phyloP scores from a whole-genome alignment of 2,329 filamentous ascomycete species.

The Verticillium dahliae region DNA sequence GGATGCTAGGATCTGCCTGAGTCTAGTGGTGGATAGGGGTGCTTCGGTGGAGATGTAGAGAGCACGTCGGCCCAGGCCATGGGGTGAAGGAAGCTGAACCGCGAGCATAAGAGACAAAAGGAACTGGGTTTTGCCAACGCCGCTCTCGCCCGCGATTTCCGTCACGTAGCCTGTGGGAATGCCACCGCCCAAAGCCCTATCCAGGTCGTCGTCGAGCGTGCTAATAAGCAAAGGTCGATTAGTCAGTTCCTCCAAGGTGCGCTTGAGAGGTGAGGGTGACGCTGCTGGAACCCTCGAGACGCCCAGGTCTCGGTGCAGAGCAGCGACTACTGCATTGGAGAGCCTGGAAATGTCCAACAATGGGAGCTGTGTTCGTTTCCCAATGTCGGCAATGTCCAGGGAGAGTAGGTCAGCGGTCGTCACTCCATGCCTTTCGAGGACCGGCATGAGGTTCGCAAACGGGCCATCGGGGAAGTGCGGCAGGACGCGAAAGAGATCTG shows the following conservation, averaged over 20 bases:
- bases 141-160: conserved; percentile 89
- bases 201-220: conserved; percentile 70
- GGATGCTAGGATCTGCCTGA: conserved; percentile 67
- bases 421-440: conserved; percentile 71
- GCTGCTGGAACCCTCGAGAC: conserved; percentile 1
- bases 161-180: conserved; percentile 76
- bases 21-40: conserved; percentile 71
- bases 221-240: conserved; percentile 53
- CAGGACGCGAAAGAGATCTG: conserved; percentile 76
- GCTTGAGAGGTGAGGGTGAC: conserved; percentile 1
- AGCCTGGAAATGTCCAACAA: conserved; percentile 74
- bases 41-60: conserved; percentile 95
- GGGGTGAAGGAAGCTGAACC: conserved; percentile 70
- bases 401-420: conserved; percentile 80
- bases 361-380: conserved; percentile 77
- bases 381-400: conserved; percentile 74
- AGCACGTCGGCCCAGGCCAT: conserved; percentile 64
- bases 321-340: conserved; percentile 57
- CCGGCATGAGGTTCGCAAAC: conserved; percentile 69
- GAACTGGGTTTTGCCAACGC: conserved; percentile 91
- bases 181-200: conserved; percentile 66
- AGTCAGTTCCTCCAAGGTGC: conserved; percentile 5
- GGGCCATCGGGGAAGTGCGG: conserved; percentile 68
- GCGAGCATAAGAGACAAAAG: conserved; percentile 79
- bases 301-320: conserved; percentile 57